Percentiles rank a stretch among this genome's conserved stretches.
phyloP scores from a whole-genome alignment of 2,329 filamentous ascomycete genomes.

The Grosmannia huntii region DNA sequence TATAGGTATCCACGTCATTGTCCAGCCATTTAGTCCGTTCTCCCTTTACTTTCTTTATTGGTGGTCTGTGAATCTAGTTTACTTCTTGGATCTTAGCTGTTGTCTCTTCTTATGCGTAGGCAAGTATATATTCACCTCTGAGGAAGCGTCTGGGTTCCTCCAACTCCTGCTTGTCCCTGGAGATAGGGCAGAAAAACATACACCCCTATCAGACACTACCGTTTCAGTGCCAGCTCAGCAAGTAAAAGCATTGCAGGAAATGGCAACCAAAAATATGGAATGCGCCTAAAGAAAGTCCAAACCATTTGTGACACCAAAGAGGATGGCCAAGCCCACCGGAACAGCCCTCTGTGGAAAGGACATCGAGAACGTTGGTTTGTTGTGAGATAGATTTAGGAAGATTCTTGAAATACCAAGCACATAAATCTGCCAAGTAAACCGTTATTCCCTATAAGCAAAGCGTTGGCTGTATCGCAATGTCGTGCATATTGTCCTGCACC shows the following conservation, averaged over 20 bases:
- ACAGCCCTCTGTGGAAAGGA: constrained; percentile 8
- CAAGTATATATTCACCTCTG: background rate
- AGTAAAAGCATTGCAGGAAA: background rate
- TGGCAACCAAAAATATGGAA: background rate
- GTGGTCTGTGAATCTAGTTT: background rate
- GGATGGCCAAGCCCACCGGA: constrained; percentile 17
- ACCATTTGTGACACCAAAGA: constrained; percentile 21
- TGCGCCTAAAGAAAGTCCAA: background rate
- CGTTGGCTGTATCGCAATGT: background rate
- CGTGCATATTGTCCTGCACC: background rate
- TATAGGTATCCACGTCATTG: background rate
- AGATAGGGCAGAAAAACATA: constrained; percentile 11
- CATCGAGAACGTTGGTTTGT: constrained; percentile 2
- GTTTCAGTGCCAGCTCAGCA: background rate
- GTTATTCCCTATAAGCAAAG: background rate
- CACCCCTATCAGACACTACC: constrained; percentile 2
- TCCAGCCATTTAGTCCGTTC: background rate
- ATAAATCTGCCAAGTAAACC: no score
- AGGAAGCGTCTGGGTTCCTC: background rate
- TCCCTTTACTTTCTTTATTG: background rate
- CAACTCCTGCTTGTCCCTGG: background rate
- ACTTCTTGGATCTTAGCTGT: background rate
- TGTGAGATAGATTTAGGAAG: background rate
- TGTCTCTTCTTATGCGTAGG: background rate
- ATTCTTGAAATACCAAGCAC: background rate